Evolutionary conservation across 352 stramenopile genomes (phyloP).

Genomic region (Elongisporangium anandrum): DNA sequence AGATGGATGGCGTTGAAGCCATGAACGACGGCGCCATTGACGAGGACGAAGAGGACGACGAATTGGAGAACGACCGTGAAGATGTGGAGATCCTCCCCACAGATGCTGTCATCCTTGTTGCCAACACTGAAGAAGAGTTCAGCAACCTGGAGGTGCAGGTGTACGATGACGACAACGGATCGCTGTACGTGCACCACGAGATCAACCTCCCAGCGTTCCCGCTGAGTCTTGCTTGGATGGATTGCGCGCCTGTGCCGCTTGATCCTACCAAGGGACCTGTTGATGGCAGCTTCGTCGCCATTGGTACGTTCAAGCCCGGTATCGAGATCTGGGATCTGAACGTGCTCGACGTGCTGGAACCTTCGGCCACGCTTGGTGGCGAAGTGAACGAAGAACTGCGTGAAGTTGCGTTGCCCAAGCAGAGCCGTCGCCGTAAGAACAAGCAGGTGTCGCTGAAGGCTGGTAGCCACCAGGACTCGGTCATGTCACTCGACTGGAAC

Average conservation of each 20-base stretch:
- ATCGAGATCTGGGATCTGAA: conserved; percentile 99
- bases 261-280: conserved; percentile 57
- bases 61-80: conserved; percentile 78
- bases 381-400: conserved; percentile 83
- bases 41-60: conserved; percentile 60
- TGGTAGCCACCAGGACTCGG: conserved; percentile 96
- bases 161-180: conserved; percentile 95
- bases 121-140: conserved; percentile 98
- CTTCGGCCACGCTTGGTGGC: conserved; percentile 91
- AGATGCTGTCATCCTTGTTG: conserved; percentile 95
- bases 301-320: conserved; percentile 99
- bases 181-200: conserved; percentile 99
- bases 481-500: conserved; percentile 99
- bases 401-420: conserved; percentile 75
- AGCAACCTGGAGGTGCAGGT: conserved; percentile 98
- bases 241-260: conserved; percentile 75
- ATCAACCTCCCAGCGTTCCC: conserved; percentile 98
- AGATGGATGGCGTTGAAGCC: conserved; percentile 28
- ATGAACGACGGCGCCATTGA: conserved; percentile 34
- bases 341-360: conserved; percentile 98
- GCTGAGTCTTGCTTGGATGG: conserved; percentile 96
- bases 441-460: conserved; percentile 72
- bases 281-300: conserved; percentile 96
- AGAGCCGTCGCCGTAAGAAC: conserved; percentile 75
- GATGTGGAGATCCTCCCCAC: conserved; percentile 93